Conservation (phyloP, 2,329 filamentous ascomycete genomes). For the Aspergillus puulaauensis region DNA sequence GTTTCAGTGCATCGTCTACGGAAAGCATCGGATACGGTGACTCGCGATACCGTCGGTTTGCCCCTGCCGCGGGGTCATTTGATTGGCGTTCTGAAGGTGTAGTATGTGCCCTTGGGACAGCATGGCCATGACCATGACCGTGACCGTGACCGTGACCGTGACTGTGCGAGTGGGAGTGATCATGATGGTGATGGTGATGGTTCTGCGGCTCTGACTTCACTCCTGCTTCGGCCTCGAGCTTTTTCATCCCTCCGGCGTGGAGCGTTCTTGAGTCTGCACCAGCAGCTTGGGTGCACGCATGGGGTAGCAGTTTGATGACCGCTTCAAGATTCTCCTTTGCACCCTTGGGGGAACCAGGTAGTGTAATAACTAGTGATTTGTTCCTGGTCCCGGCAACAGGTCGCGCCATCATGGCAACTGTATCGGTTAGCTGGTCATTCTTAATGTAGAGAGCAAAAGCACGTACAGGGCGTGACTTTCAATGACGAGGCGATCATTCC, state of each 20-base stretch:
- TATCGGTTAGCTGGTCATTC: constrained; percentile 17
- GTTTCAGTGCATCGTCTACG: constrained; percentile 73
- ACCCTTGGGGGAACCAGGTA: constrained; percentile 93
- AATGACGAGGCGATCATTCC: constrained; percentile 87
- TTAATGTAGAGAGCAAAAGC: no score
- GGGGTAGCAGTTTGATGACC: constrained; percentile 83
- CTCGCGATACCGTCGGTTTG: constrained; percentile 70
- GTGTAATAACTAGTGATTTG: constrained; percentile 77
- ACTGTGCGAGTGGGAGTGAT: constrained; percentile 56
- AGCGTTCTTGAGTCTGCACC: constrained; percentile 77
- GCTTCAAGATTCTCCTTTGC: constrained; percentile 91
- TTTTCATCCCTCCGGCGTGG: constrained; percentile 78
- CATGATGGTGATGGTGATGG: constrained; percentile 40
- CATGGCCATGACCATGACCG: constrained; percentile 63
- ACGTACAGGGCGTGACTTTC: constrained; percentile 82
- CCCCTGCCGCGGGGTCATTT: constrained; percentile 60
- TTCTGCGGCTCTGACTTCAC: constrained; percentile 40
- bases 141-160: constrained; percentile 60
- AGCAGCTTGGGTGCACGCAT: constrained; percentile 87
- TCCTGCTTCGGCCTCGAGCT: constrained; percentile 80
- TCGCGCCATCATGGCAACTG: constrained; percentile 94
- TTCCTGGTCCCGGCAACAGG: constrained; percentile 87
- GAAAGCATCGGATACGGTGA: constrained; percentile 92
- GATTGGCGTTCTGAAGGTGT: constrained; percentile 58
- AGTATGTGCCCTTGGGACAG: constrained; percentile 70